Conservation (phyloP, 2,329 filamentous ascomycete species). For the Raffaelea arxii region DNA sequence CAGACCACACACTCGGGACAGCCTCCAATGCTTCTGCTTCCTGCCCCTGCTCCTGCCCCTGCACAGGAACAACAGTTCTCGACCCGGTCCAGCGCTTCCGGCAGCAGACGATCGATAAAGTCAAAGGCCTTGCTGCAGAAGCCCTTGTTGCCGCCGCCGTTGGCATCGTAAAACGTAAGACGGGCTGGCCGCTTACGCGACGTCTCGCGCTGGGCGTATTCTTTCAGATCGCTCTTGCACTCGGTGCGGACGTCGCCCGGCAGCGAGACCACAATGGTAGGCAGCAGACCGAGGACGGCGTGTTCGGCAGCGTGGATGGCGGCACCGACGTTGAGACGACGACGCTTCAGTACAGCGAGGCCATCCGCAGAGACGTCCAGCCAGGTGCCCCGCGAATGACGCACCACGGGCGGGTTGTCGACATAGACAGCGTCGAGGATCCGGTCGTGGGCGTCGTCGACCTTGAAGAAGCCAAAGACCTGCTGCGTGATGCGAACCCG, state of each 20-base stretch:
- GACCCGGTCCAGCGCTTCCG: constrained; percentile 66
- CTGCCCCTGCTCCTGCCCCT: constrained; percentile 83
- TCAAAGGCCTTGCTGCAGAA: constrained; percentile 93
- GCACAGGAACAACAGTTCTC: constrained; percentile 61
- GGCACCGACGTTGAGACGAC: constrained; percentile 70
- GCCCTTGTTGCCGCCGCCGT: constrained; percentile 77
- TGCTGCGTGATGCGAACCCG: constrained; percentile 76
- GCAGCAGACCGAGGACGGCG: constrained; percentile 75
- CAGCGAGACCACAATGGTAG: constrained; percentile 81
- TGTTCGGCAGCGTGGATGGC: constrained; percentile 95
- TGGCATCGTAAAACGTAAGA: constrained; percentile 90
- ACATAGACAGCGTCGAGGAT: constrained; percentile 89
- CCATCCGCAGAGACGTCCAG: constrained; percentile 76
- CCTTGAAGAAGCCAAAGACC: constrained; percentile 94
- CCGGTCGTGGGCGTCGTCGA: constrained; percentile 79
- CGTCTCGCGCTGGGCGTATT: constrained; percentile 51
- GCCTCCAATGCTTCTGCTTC: constrained; percentile 57
- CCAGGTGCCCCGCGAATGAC: constrained; percentile 87
- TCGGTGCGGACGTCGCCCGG: constrained; percentile 90
- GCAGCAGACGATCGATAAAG: constrained; percentile 70
- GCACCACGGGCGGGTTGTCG: constrained; percentile 83
- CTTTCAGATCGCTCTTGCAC: constrained; percentile 82
- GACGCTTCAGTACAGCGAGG: constrained; percentile 65
- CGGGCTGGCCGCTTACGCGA: constrained; percentile 74
- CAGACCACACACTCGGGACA: constrained; percentile 87